Evolutionary conservation across 345 rosid genomes (phyloP), one percentile per base, ranked within the genome.

Genomic region (Melastoma malabathricum): DNA sequence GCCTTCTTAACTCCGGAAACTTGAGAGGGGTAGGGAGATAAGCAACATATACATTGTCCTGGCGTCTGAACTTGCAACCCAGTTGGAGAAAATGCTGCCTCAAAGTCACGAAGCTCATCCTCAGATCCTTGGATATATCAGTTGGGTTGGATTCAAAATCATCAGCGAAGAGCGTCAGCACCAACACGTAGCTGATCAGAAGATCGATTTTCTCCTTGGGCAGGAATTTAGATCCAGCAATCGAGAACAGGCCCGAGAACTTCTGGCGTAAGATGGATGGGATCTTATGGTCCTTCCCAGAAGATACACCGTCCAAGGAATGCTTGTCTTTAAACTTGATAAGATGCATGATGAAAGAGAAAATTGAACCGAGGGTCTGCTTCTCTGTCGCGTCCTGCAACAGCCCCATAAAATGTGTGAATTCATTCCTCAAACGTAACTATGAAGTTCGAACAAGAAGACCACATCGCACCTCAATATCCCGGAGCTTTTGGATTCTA

Each of bases 61-160:
- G 74, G 4, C 56, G 56, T 0, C 8, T 16, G 3, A 80, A 18
- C 67, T 80, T 90, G 81, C 98, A 92, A 3, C 98, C 97, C 66
- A 92, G 59, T 55, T 72, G 64, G 69, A 68, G 75, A 22, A 67
- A 82, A 68, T 80, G 84, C 23, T 13, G 47, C 61, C 92, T 75
- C 61, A 84, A 45, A 6, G 15, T 59, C 15, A 75, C 46, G 2
- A 51, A 23, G 39, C 75, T 70, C 64, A 74, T 67, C 69, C 80
- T 76, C 50, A 87, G 81, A 64, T 92, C 96, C 64, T 65, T 79
- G 3, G 86, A 81, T 39, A 87, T 79, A 67, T 92, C 97, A 4
- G 61, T 52, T 0, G 79, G 84, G 63, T 73, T 67, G 6, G 83
- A 78, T 64, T 43, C 68, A 65, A 87, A 92, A 46, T 60, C 54